Evolutionary conservation across 352 stramenopile genomes (phyloP), one percentile per base, ranked within the genome.

Genomic region (Aphanomyces euteiches): DNA sequence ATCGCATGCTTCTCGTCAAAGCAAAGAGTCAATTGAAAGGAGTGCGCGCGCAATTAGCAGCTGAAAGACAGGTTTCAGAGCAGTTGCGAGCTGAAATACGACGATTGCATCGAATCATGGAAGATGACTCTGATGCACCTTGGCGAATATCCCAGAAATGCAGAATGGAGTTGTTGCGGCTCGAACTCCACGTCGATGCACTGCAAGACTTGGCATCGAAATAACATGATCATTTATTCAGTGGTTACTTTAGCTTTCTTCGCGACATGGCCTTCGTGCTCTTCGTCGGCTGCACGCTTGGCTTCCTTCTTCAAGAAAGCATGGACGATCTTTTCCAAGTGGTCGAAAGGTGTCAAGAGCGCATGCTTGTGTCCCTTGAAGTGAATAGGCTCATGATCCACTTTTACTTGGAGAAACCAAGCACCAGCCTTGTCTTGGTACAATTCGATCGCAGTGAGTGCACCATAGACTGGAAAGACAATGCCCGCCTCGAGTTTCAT

Each of bases 371-470:
- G 79, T 21, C 75, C 73, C 1, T 67, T 54, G 56, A 93, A 92
- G 4, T 75, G 69, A 41, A 88, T 75, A 1, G 80, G 76, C 6
- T 71, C 58, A n/a, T 79, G 80, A 69, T 92, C 83, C 40, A 87
- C 87, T 34, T 81, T 68, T 61, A 79, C 72, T 37, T 74, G 74
- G 3, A 93, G 34, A 63, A 82, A 87, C 59, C 87, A 74, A 19
- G 80, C 70, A 56, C 73, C 65, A 21, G 65, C 21, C 7, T 45
- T 58, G 67, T 89, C 74, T 15, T 75, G 57, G 47, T 81, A 87
- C 47, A 92, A 59, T 73, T 94, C 86, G 57, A 94, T 90, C 38
- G 60, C 87, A 37, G 92, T 77, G 76, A 90, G 90, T 21, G 79
- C 81, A 17, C 83, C 84, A 69, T 92, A 92, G 28, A 74, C 73